Evolutionary conservation across 257 asterid species (phyloP).

Genomic region (Phtheirospermum japonicum): DNA sequence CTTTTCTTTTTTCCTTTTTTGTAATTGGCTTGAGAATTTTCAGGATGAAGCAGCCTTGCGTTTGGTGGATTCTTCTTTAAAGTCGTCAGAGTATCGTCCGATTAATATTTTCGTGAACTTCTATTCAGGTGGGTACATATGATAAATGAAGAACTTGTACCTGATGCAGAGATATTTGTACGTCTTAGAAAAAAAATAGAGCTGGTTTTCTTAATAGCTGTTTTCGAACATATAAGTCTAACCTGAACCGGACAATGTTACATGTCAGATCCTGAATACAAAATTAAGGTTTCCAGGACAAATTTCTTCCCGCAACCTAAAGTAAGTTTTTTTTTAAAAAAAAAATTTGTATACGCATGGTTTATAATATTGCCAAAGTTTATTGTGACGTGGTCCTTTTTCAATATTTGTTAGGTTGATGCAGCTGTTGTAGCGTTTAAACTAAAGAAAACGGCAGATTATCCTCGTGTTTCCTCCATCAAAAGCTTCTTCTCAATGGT

Average conservation of each 20-base stretch:
- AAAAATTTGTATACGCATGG: slow-evolving; percentile 2
- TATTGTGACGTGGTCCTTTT: background rate
- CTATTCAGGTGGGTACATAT: slow-evolving; percentile 59
- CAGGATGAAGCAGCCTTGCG: slow-evolving; percentile 97
- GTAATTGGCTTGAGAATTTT: slow-evolving; percentile 17
- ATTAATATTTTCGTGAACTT: slow-evolving; percentile 82
- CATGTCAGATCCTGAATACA: slow-evolving; percentile 76
- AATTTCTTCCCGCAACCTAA: slow-evolving; percentile 93
- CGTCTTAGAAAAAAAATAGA: no score
- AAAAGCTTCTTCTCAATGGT: slow-evolving; percentile 98
- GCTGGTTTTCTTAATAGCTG: background rate
- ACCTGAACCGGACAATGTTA: slow-evolving; percentile 5
- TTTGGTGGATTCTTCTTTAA: slow-evolving; percentile 62
- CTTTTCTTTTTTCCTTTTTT: background rate
- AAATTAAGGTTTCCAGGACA: slow-evolving; percentile 69
- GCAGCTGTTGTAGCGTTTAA: slow-evolving; percentile 82
- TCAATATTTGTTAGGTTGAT: slow-evolving; percentile 61
- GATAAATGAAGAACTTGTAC: no score
- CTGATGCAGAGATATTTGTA: no score
- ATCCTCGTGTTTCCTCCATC: slow-evolving; percentile 74
- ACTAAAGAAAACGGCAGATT: slow-evolving; percentile 61
- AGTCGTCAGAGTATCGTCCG: slow-evolving; percentile 77
- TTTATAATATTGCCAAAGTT: background rate
- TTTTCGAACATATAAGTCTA: no score
- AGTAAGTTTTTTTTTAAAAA: slow-evolving; percentile 36